Evolutionary conservation across 495 filamentous ascomycete species (phyloP), one percentile per base, ranked within the genome.

Genomic region (Mycothermus thermophilus): DNA sequence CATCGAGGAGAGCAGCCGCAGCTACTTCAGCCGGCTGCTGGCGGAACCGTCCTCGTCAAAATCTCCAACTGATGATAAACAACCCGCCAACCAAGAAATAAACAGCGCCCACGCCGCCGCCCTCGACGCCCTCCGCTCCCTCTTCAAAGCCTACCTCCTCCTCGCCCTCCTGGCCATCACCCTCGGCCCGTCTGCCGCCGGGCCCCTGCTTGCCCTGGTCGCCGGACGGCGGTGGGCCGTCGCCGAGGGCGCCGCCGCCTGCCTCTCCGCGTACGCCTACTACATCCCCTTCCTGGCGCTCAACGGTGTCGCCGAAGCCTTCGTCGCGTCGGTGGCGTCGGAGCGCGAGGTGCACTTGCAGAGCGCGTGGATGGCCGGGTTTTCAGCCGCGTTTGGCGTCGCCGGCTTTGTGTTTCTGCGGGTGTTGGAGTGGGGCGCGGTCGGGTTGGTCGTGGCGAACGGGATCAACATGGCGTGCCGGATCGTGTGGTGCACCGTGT

Each of bases 221-320:
- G 81, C 83, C 5, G 86, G 92, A 10, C 50, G 62, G 1, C 66
- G 66, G 31, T 96, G 90, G 90, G 62, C 64, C 9, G 62, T 70
- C 2, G 65, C 71, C 25, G n/a, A n/a, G n/a, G 73, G 71, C 24
- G 72, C 74, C n/a, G 68, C 66, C 3, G 42, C 39, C 1, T 72
- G 86, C 4, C 63, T 97, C 8, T 69, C 80, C 0, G 64, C 68
- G 1, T 97, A 94, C 59, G 86, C 80, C 58, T 83, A 80, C 50
- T 94, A 94, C 52, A 83, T 99, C 40, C 90, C 90, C 11, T 71
- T 96, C 5, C 63, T 99, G 1, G 92, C 86, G 1, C 56, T 93
- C 41, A 99, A 99, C 49, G 90, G 90, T 26, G 74, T 95, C 19
- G 72, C 77, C 2, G 90, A 99, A 58, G 83, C 88, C 0, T 96